Evolutionary conservation across 306 rosid genomes (phyloP).

Genomic region (Cicer cuneatum): DNA sequence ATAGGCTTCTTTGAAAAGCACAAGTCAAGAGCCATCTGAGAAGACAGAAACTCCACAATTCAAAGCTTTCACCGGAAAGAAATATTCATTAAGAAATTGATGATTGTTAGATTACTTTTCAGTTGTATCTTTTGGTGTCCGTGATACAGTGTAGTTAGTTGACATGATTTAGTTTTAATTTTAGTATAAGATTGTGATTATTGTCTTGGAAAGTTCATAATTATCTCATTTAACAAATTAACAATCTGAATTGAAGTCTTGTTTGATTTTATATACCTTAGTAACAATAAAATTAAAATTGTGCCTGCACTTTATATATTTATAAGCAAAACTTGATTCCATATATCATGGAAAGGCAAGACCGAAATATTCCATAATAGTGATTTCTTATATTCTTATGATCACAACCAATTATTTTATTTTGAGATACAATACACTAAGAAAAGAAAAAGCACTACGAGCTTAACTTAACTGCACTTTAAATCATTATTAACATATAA

Average conservation of each 20-base stretch:
- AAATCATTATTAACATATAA: no score
- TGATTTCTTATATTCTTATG: no score
- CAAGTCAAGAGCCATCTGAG: constrained; percentile 45
- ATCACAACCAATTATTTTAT: no score
- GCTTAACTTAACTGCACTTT: no score
- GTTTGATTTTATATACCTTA: no score
- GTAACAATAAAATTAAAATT: no score
- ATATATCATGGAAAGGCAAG: no score
- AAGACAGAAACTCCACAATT: constrained; percentile 51
- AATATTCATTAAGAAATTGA: constrained; percentile 56
- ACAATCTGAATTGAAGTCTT: not conserved
- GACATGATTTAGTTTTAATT: not conserved
- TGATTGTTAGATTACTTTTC: constrained; percentile 3
- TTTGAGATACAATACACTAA: no score
- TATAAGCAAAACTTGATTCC: no score
- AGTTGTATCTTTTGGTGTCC: not conserved
- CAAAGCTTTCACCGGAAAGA: constrained; percentile 65
- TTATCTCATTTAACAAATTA: not conserved
- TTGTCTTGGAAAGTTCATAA: not conserved
- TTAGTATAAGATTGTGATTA: not conserved
- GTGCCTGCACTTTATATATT: no score
- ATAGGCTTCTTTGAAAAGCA: constrained; percentile 43
- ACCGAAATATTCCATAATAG: no score
- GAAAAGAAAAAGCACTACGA: no score
- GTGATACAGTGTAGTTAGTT: not conserved